A percentile compares a stretch with the other conserved stretches of the same genome.
Evolutionary conservation across 345 rosid genomes (phyloP).

Genomic region (Aethionema arabicum): DNA sequence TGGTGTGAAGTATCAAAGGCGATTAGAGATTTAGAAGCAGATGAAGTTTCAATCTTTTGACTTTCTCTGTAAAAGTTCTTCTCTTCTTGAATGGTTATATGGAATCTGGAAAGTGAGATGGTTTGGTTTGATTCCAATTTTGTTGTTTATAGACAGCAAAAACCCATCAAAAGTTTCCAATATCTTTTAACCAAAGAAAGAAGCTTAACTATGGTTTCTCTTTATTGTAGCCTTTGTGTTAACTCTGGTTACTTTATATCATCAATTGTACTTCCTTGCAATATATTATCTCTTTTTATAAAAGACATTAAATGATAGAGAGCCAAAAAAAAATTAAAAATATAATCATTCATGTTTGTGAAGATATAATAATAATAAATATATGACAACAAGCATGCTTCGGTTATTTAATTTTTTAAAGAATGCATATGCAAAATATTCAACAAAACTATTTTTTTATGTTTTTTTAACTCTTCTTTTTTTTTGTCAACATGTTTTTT

Average conservation of each 20-base stretch:
- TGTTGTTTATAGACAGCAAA: conserved; percentile 30
- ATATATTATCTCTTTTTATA: conserved; percentile 7
- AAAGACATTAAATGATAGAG: conserved; percentile 21
- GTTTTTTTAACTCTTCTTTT: too few relatives aligned
- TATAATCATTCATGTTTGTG: not conserved
- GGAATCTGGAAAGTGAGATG: conserved; percentile 31
- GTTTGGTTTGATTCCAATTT: conserved; percentile 7
- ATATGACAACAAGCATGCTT: too few relatives aligned
- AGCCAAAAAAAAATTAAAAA: conserved; percentile 4
- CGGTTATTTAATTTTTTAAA: too few relatives aligned
- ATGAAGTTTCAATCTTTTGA: not conserved
- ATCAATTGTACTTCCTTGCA: conserved; percentile 31
- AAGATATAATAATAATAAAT: too few relatives aligned
- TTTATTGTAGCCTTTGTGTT: not conserved
- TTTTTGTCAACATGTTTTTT: too few relatives aligned
- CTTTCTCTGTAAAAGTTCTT: conserved; percentile 2
- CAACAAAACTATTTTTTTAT: too few relatives aligned
- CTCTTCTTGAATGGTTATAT: conserved; percentile 9
- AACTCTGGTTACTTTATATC: conserved; percentile 79
- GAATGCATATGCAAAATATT: too few relatives aligned
- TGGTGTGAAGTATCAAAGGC: conserved; percentile 4
- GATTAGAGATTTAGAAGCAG: conserved; percentile 2
- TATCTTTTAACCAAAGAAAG: conserved; percentile 31
- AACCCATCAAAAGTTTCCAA: conserved; percentile 25
- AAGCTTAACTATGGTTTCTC: conserved; percentile 51